A percentile compares a stretch with the other conserved stretches of the same genome.
These are phyloP conservation scores for Ustilago curta DNA, from an alignment of 1,284 basidiomycete species.

Conservation along the genomic window DNA sequence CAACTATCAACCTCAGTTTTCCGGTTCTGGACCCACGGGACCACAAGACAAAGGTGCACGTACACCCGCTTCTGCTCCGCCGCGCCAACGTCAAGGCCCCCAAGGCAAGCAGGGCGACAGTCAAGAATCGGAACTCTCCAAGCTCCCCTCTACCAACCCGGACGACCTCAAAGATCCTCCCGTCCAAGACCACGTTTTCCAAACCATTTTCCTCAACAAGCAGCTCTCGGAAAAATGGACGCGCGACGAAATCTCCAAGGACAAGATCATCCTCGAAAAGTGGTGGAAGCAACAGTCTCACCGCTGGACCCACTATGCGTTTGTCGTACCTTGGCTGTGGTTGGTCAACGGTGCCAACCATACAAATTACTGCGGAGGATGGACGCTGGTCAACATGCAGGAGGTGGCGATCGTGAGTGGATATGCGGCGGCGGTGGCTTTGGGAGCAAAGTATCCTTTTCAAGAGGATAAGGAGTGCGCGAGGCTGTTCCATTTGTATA, in stretches of 20 bases:
- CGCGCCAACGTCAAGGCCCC: constrained; percentile 48
- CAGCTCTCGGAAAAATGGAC: constrained; percentile 74
- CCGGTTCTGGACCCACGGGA: constrained; percentile 48
- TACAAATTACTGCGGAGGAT: constrained; percentile 70
- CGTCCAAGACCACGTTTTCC: constrained; percentile 74
- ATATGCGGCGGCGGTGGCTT: constrained; percentile 75
- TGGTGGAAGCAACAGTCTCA: constrained; percentile 78
- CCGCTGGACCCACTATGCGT: constrained; percentile 75
- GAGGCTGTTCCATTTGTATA: constrained; percentile 73
- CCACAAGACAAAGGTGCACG: constrained; percentile 29
- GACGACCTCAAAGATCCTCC: constrained; percentile 56
- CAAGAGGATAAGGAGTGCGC: constrained; percentile 69
- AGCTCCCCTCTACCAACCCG: constrained; percentile 25
- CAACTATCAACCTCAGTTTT: constrained; percentile 75
- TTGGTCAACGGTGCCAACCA: constrained; percentile 74
- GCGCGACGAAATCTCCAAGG: constrained; percentile 72
- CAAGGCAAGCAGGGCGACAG: constrained; percentile 46
- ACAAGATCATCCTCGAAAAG: constrained; percentile 74
- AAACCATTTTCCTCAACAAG: constrained; percentile 77
- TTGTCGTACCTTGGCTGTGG: constrained; percentile 75
- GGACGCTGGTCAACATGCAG: constrained; percentile 73
- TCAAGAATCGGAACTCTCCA: constrained; percentile 34
- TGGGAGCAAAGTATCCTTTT: constrained; percentile 74
- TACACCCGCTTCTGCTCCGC: constrained; percentile 37
- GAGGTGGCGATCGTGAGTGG: constrained; percentile 76